Evolutionary conservation across 352 stramenopile species (phyloP), one percentile per base, ranked within the genome.

Genomic region (Pythium sukuiense): DNA sequence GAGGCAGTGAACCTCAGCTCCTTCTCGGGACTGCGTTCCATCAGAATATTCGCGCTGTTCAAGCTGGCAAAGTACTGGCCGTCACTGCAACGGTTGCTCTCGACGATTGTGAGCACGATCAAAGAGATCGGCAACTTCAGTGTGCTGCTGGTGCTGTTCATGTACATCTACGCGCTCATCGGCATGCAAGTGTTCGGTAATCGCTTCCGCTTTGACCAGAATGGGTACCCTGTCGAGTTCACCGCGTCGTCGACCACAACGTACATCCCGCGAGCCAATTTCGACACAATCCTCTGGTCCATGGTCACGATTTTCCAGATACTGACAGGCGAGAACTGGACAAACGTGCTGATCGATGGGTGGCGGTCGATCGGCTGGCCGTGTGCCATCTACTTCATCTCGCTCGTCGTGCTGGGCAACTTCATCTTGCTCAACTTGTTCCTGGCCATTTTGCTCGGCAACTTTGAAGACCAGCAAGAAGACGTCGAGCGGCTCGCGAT

Each of bases 341-440:
- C 93, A 54, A 64, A 73, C 8, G 85, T 98, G 12, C 88, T 98
- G 83, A 85, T 97, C 68, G 83, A 97, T 60, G 83, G 80, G 1
- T 96, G 86, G 87, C 82, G 86, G 18, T 79, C 84, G 6, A 84
- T 70, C 20, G 82, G 81, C 30, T 88, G 76, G 79, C 65, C 72
- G 0, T 74, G 77, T 4, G 72, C 76, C 26, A 24, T 94, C 30
- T 98, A 97, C 68, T 96, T 95, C 46, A 59, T 96, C 27, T 89
- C 82, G 12, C 67, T 97, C 20, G 76, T 98, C 20, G 70, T 98
- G 1, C 48, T 98, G 12, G 92, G 91, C 33, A 84, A 92, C 16
- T 97, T 97, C 64, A 93, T 97, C 43, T 69, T 97, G 45, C 73
- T 98, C 16, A 98, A 97, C 70, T 71, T 98, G 27, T 97, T 98